These are phyloP conservation scores for Diaporthe humulicola DNA, from an alignment of 2,329 filamentous ascomycete species.

Conservation along the genomic window DNA sequence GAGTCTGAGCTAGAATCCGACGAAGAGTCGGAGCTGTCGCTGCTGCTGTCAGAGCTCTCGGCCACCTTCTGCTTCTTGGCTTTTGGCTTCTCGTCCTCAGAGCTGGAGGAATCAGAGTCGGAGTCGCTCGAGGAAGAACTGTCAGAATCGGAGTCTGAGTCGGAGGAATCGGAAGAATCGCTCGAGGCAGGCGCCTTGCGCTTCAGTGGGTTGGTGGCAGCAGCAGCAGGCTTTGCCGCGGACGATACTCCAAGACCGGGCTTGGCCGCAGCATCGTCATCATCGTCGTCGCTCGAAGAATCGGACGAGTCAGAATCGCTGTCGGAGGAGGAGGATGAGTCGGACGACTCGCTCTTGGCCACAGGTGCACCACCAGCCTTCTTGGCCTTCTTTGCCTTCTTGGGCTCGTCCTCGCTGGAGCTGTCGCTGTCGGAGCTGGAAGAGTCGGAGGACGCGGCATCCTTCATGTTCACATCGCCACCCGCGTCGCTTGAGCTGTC, in stretches of 20 bases:
- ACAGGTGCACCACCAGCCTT: slow-evolving; percentile 38
- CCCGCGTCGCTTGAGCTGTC: slow-evolving; percentile 50
- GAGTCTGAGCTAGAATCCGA: slow-evolving; percentile 50
- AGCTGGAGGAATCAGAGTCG: slow-evolving; percentile 54
- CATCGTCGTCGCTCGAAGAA: slow-evolving; percentile 38
- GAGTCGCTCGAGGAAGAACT: slow-evolving; percentile 50
- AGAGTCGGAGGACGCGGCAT: slow-evolving; percentile 51
- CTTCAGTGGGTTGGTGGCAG: slow-evolving; percentile 61
- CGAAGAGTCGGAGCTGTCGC: slow-evolving; percentile 48
- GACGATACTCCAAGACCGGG: slow-evolving; percentile 43
- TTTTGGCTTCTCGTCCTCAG: slow-evolving; percentile 60
- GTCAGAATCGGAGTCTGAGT: slow-evolving; percentile 51
- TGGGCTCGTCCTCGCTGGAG: slow-evolving; percentile 51
- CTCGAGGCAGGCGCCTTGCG: slow-evolving; percentile 63
- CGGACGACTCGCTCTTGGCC: slow-evolving; percentile 43
- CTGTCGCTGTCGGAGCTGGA: slow-evolving; percentile 49
- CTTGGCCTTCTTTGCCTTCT: slow-evolving; percentile 44
- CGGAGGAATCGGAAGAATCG: slow-evolving; percentile 53
- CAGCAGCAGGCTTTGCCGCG: slow-evolving; percentile 45
- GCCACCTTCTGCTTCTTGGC: slow-evolving; percentile 67
- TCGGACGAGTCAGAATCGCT: slow-evolving; percentile 30
- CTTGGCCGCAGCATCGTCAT: slow-evolving; percentile 45
- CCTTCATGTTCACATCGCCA: slow-evolving; percentile 62
- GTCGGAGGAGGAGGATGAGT: slow-evolving; percentile 26
- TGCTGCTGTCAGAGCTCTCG: slow-evolving; percentile 41